phyloP scores from a whole-genome alignment of 108 stramenopile species.

The Cyclotella cryptica region DNA sequence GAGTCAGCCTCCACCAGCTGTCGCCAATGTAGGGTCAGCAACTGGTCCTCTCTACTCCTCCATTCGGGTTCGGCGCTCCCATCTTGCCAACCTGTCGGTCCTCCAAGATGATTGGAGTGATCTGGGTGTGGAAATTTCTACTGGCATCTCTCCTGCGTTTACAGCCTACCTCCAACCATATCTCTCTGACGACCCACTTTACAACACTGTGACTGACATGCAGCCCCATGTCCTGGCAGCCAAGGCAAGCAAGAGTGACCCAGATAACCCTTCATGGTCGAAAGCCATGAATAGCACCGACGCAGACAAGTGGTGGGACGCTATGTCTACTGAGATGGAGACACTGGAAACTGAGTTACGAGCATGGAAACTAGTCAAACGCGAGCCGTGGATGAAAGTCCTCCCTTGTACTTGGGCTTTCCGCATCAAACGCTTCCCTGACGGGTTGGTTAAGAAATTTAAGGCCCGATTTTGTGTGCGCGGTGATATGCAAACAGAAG shows the following conservation, averaged over 20 bases:
- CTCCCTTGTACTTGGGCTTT: no score
- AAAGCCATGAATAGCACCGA: constrained; percentile 37
- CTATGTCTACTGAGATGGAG: no score
- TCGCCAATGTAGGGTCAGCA: not conserved
- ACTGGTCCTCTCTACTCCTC: not conserved
- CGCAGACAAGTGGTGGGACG: no score
- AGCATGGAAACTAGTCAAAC: constrained; percentile 60
- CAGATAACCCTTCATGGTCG: not conserved
- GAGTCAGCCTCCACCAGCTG: no score
- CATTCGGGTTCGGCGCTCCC: not conserved
- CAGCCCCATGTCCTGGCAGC: not conserved
- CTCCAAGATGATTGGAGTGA: not conserved
- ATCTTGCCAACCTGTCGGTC: not conserved
- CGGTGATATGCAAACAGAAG: no score
- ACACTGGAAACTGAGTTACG: constrained; percentile 37
- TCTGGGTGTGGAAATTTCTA: not conserved
- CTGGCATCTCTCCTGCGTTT: not conserved
- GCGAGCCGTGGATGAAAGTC: no score
- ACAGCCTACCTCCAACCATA: no score
- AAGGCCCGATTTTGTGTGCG: constrained; percentile 57
- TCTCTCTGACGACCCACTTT: not conserved
- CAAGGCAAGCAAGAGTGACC: not conserved
- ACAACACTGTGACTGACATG: not conserved
- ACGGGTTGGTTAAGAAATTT: constrained; percentile 49
- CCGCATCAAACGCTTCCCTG: constrained; percentile 54